Evolutionary conservation across 495 filamentous ascomycete species (phyloP), one percentile per base, ranked within the genome.

Genomic region (Hypoxylon lienhwacheense): DNA sequence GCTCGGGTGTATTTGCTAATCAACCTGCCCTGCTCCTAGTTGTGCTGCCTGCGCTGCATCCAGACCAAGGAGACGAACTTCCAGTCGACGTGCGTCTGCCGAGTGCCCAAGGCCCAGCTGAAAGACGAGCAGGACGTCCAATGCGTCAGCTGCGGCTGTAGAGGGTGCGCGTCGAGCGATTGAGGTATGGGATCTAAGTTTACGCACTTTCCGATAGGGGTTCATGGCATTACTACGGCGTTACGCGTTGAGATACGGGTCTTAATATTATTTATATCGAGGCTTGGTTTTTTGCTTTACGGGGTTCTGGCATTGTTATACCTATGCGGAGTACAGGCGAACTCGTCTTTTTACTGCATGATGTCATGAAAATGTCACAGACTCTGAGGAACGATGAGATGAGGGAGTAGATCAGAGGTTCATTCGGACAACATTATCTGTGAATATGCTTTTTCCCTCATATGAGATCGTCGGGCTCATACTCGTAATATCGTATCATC

Each of bases 41-140:
- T 98, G 5, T 99, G 93, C 68, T 99, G 93, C 66, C 77, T 96
- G 44, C 85, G 90, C 55, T 99, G 93, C 71, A 90, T 99, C 46
- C 93, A 99, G 68, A 97, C 93, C 2, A 97, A 97, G 70, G 95
- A 99, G 78, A 97, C 92, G 16, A 97, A 97, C 70, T 97, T 97
- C 77, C 95, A 93, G 70, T 84, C 88, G 32, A 98, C 95, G 2
- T 99, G 93, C 67, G 92, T 99, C 61, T 99, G 93, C 69, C 90
- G 93, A 34, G 93, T 97, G 40, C 93, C 95, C 6, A 88, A 91
- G 65, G 87, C 88, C 17, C 85, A 95, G 70, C 69, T 99, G 63
- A 95, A 95, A 64, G 90, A 96, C 53, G 86, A 89, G 29, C 88
- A 96, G 68, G 85, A 83, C 22, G 85, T 97, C 17, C 86, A 97